Evolutionary conservation across 148 eudicot genomes (phyloP), one percentile per base, ranked within the genome.

Genomic region (Vaccinium corymbosum): DNA sequence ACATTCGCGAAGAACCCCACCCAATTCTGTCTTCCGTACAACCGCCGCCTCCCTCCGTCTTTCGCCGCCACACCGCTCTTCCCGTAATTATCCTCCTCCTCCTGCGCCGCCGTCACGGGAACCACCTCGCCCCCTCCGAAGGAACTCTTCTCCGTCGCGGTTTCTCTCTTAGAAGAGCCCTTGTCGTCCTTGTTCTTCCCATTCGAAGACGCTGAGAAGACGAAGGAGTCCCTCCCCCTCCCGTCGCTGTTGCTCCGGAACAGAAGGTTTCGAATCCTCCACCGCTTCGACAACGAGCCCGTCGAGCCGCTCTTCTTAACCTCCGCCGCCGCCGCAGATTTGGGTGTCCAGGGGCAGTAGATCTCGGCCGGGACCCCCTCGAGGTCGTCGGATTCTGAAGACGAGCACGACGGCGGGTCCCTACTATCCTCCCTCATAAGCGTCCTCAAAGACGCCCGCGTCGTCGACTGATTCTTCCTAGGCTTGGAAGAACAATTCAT

Each of bases 261-360:
- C 16, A 96, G 74, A 46, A 96, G 88, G 66, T 92, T 90, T 22
- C 88, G 87, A 35, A 96, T 81, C 82, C 86, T 90, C 98, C 98
- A 96, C 76, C 94, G 81, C 88, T 88, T 93, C 4, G 98, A 95
- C 20, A 87, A 83, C 11, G 89, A 86, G 9, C 93, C 91, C 9
- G 90, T 87, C 76, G 95, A 95, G 0, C 84, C 86, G 81, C 95
- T 94, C 90, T 95, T 95, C 83, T 87, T 90, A 48, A 87, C 84
- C 29, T 80, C 76, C 76, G 80, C 51, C 55, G 85, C 77, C 83
- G 88, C 80, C 56, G 79, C 56, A 73, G 82, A 25, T 72, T 84
- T 76, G 55, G 98, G 95, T 29, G 84, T 80, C 98, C 98, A 96
- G 61, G 90, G 92, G 84, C 98, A 96, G 91, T 94, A 96, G 17